These are phyloP conservation scores for Sequoiadendron giganteum DNA, from an alignment of 75 land plant species.

Conservation along the genomic window DNA sequence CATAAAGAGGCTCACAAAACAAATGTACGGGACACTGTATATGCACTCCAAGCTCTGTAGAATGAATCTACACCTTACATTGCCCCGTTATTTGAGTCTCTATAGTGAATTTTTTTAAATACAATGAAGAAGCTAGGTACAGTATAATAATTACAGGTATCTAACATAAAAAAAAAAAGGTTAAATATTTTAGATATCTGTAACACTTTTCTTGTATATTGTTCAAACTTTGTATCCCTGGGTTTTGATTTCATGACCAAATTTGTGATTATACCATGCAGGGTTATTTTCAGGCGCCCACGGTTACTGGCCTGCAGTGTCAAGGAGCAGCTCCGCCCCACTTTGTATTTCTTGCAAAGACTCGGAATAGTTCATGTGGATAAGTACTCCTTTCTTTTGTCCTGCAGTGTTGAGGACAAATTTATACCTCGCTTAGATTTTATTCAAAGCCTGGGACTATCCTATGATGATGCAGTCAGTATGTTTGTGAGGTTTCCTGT, in stretches of 20 bases:
- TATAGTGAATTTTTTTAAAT: background rate
- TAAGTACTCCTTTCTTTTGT: slow-evolving; percentile 55
- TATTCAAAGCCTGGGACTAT: slow-evolving; percentile 55
- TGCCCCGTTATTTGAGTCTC: too few species aligned
- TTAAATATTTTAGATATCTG: background rate
- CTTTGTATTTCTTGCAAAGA: slow-evolving; percentile 63
- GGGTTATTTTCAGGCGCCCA: slow-evolving; percentile 66
- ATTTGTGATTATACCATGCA: background rate
- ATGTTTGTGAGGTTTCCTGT: slow-evolving; percentile 74
- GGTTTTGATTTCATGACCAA: background rate
- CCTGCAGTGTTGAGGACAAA: slow-evolving; percentile 66
- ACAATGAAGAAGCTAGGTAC: background rate
- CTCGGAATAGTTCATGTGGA: slow-evolving; percentile 50
- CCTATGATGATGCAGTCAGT: slow-evolving; percentile 35
- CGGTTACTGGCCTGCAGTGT: slow-evolving; percentile 57
- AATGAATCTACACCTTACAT: too few species aligned
- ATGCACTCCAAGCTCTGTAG: too few species aligned
- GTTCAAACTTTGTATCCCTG: background rate
- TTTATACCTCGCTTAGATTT: slow-evolving; percentile 64
- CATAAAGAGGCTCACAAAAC: too few species aligned
- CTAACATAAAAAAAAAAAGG: background rate
- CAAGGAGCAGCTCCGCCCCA: slow-evolving; percentile 62
- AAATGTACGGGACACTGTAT: too few species aligned
- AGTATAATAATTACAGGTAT: background rate
- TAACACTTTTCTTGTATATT: background rate